Conservation (phyloP, 495 filamentous ascomycete genomes). For the Penicillium cataractarum region DNA sequence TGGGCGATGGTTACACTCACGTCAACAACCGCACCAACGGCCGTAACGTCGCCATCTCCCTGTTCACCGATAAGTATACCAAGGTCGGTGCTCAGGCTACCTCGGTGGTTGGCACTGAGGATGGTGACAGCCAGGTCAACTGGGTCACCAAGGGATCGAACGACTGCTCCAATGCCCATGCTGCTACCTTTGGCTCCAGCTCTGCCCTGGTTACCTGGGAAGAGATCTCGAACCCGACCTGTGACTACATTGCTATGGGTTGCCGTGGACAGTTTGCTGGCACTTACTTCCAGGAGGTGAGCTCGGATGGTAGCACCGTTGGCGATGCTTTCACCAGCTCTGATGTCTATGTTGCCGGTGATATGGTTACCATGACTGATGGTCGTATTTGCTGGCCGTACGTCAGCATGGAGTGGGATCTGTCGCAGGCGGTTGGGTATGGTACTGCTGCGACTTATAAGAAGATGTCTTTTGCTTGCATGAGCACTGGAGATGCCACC, state of each 20-base stretch:
- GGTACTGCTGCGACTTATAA: constrained; percentile 29
- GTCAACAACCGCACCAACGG: constrained; percentile 49
- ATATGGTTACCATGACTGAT: constrained; percentile 53
- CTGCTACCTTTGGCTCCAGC: constrained; percentile 48
- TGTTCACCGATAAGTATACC: constrained; percentile 53
- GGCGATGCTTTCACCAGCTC: constrained; percentile 41
- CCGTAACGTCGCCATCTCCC: constrained; percentile 54
- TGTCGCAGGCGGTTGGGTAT: constrained; percentile 35
- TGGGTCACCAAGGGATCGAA: constrained; percentile 50
- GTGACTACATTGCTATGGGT: constrained; percentile 54
- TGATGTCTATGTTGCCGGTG: constrained; percentile 55
- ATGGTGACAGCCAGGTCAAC: constrained; percentile 55
- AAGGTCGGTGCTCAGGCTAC: constrained; percentile 49
- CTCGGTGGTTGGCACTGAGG: constrained; percentile 47
- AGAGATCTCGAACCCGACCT: constrained; percentile 50
- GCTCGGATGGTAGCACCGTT: constrained; percentile 43
- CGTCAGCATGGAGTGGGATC: constrained; percentile 52
- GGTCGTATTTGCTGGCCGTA: constrained; percentile 60
- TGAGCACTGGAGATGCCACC: constrained; percentile 16
- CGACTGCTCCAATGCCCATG: constrained; percentile 59
- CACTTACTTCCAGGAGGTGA: constrained; percentile 54
- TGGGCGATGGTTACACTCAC: constrained; percentile 53
- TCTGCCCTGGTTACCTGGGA: constrained; percentile 58
- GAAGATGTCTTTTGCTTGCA: constrained; percentile 54
- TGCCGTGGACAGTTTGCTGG: constrained; percentile 54